These are phyloP conservation scores for Penicillium angulare DNA, from an alignment of 495 filamentous ascomycete species.

Conservation along the genomic window DNA sequence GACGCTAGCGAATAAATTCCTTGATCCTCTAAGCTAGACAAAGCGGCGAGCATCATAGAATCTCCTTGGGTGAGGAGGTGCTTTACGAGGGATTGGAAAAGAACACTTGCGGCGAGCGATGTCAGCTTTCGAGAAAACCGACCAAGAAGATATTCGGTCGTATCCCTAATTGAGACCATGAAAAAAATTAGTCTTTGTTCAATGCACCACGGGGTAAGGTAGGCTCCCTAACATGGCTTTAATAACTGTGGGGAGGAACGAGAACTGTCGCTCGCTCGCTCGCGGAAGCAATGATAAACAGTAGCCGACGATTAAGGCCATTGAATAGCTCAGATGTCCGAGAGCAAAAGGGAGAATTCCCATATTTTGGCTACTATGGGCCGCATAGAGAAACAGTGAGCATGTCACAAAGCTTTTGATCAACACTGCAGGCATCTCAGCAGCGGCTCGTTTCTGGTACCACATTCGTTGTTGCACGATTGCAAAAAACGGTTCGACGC, in stretches of 20 bases:
- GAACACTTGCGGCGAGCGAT: slow-evolving; percentile 69
- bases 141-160: slow-evolving; percentile 51
- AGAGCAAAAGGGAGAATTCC: slow-evolving; percentile 87
- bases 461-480: slow-evolving; percentile 76
- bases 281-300: slow-evolving; percentile 43
- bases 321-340: slow-evolving; percentile 78
- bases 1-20: slow-evolving; percentile 91
- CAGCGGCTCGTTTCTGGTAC: slow-evolving; percentile 74
- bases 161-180: neutral
- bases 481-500: slow-evolving; percentile 81
- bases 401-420: slow-evolving; percentile 72
- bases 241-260: slow-evolving; percentile 51
- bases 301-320: slow-evolving; percentile 67
- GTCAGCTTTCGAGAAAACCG: slow-evolving; percentile 67
- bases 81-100: slow-evolving; percentile 84
- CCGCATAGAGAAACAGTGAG: slow-evolving; percentile 57
- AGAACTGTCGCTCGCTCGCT: slow-evolving; percentile 52
- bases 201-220: no score
- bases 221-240: slow-evolving; percentile 37
- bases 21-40: slow-evolving; percentile 75
- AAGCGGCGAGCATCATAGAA: slow-evolving; percentile 74
- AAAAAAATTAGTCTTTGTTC: neutral
- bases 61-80: slow-evolving; percentile 94
- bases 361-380: slow-evolving; percentile 42
- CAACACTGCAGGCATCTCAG: slow-evolving; percentile 78